Evolutionary conservation across 2,329 filamentous ascomycete genomes (phyloP).

Genomic region (Microdochium nivale): DNA sequence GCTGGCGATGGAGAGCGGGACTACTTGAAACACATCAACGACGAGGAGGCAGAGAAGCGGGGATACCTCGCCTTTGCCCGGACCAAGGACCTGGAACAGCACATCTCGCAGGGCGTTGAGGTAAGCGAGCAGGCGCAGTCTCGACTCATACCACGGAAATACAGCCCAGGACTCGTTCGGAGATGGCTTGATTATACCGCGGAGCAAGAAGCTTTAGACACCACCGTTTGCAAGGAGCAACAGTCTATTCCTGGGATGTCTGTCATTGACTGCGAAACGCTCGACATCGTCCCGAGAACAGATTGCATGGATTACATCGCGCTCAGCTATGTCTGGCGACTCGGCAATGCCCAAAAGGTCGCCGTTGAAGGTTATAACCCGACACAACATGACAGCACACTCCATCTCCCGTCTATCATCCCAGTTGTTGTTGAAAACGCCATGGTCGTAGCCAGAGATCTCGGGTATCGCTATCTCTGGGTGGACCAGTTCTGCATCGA

Average conservation of each 20-base stretch:
- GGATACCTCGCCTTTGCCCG: background rate
- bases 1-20: background rate
- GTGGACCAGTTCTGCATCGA: conserved; percentile 5
- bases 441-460: background rate
- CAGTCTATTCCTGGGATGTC: no score
- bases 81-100: no score
- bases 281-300: background rate
- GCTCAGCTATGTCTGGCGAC: conserved; percentile 4
- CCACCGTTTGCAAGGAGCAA: no score
- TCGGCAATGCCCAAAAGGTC: background rate
- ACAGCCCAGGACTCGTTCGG: no score
- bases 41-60: background rate
- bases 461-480: conserved; percentile 3
- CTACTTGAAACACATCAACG: conserved; percentile 1
- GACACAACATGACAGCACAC: no score
- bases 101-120: background rate
- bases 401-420: background rate
- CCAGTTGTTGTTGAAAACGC: conserved; percentile 2
- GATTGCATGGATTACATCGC: background rate
- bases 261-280: background rate
- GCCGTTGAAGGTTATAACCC: background rate
- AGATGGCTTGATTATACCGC: no score
- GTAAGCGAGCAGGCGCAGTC: background rate
- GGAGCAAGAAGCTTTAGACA: no score
- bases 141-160: no score